Percentiles rank a stretch among this genome's conserved stretches.
phyloP scores from a whole-genome alignment of 2,329 filamentous ascomycete species.

The Drechslerella coelobrocha region DNA sequence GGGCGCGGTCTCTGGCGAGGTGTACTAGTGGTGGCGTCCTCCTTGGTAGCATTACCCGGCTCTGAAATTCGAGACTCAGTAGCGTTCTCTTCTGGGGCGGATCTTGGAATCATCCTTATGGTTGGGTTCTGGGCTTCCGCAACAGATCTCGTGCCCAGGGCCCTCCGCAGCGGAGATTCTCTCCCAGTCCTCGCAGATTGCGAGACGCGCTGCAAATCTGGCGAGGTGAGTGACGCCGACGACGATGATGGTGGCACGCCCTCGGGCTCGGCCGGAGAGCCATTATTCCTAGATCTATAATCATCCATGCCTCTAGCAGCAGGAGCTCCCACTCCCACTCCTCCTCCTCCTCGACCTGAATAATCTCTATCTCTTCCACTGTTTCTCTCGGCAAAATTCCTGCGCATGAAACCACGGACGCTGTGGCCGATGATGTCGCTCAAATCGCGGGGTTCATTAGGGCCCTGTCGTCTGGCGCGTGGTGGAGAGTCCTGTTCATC shows the following conservation, averaged over 20 bases:
- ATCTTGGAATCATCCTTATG: conserved; percentile 5
- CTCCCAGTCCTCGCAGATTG: conserved; percentile 26
- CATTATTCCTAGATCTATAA: conserved; percentile 30
- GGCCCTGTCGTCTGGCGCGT: neutral
- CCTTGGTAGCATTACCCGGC: conserved; percentile 6
- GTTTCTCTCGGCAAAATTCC: conserved; percentile 29
- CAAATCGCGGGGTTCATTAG: conserved; percentile 30
- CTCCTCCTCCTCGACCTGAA: conserved; percentile 14
- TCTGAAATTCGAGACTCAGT: neutral
- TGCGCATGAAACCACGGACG: conserved; percentile 39
- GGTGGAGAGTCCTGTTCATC: conserved; percentile 3
- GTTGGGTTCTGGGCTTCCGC: conserved; percentile 11
- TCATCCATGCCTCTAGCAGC: conserved; percentile 21
- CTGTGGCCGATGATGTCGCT: conserved; percentile 44
- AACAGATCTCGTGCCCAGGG: conserved; percentile 31
- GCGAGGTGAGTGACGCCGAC: conserved; percentile 30
- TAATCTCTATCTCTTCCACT: conserved; percentile 10
- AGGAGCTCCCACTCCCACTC: too few relatives aligned
- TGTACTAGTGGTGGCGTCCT: conserved; percentile 9
- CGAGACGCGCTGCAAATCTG: conserved; percentile 28
- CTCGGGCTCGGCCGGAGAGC: conserved; percentile 36
- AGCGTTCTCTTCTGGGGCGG: neutral
- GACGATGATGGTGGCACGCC: too few relatives aligned
- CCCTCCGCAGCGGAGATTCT: conserved; percentile 31
- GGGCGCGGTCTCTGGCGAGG: conserved; percentile 24